These are phyloP conservation scores for Allomyces arbusculus DNA, from an alignment of 192 early-diverging fungal genomes.

Conservation along the genomic window DNA sequence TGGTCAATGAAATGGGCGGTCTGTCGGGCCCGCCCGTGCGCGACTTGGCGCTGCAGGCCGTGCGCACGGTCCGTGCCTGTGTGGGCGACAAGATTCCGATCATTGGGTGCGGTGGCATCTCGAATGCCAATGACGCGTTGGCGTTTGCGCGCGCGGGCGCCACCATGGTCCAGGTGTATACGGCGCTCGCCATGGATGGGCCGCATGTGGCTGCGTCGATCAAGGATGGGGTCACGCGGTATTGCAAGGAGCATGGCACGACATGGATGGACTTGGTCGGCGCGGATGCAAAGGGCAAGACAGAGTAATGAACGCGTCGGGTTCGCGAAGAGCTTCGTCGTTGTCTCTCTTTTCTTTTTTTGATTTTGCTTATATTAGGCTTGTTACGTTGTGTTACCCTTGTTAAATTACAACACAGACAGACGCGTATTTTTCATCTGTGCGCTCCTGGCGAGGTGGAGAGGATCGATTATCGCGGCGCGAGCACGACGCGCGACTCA, in stretches of 20 bases:
- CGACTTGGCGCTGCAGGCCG: constrained; percentile 45
- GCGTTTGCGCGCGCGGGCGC: constrained; percentile 69
- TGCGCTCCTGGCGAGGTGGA: not conserved
- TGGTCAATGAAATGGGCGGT: constrained; percentile 47
- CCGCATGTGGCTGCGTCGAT: constrained; percentile 56
- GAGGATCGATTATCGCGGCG: no score
- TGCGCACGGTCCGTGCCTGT: constrained; percentile 18
- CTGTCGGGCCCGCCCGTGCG: constrained; percentile 60
- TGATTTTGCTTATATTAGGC: not conserved
- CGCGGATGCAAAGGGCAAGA: not conserved
- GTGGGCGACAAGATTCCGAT: constrained; percentile 33
- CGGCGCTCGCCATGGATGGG: constrained; percentile 50
- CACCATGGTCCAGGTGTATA: constrained; percentile 61
- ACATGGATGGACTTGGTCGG: not conserved
- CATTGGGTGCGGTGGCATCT: constrained; percentile 76
- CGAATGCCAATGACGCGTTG: constrained; percentile 51
- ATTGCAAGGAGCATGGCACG: not conserved
- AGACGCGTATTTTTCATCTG: not conserved
- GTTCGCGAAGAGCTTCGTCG: not conserved
- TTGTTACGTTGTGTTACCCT: not conserved
- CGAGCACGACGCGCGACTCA: no score
- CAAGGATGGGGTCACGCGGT: constrained; percentile 42
- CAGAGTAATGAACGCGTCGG: not conserved
- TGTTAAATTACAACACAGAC: not conserved
- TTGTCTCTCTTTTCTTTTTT: not conserved